Evolutionary conservation across 2,329 filamentous ascomycete genomes (phyloP).

Genomic region (Ceratocystis destructans): DNA sequence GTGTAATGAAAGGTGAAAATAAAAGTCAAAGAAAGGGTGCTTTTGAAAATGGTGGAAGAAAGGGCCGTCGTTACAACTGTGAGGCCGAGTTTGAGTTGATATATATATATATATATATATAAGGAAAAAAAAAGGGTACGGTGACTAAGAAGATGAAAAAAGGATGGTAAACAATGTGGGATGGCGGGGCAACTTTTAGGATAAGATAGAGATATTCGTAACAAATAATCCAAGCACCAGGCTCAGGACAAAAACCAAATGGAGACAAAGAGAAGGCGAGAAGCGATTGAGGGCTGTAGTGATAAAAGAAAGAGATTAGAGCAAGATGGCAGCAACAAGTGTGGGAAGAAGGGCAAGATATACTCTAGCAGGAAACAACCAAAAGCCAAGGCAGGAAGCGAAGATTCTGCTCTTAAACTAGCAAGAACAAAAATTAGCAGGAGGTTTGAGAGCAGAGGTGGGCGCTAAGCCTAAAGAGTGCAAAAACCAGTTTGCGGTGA

Average conservation of each 20-base stretch:
- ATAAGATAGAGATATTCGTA: constrained; percentile 9
- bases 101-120: neutral
- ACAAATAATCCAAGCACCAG: constrained; percentile 1
- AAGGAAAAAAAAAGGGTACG: neutral
- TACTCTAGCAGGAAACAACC: neutral
- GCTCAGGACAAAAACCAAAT: neutral
- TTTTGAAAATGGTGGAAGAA: neutral
- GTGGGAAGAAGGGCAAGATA: neutral
- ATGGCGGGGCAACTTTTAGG: constrained; percentile 16
- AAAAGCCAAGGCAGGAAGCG: neutral
- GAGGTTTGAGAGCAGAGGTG: neutral
- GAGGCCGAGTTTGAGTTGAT: neutral
- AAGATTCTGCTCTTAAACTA: neutral
- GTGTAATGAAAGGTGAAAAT: neutral
- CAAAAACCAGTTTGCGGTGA: neutral
- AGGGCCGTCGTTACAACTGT: neutral
- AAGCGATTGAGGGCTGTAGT: neutral
- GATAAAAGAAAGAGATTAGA: neutral
- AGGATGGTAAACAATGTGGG: constrained; percentile 15
- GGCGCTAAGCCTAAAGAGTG: constrained; percentile 1
- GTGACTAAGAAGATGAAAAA: constrained; percentile 16
- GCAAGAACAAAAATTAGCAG: neutral
- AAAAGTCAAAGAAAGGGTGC: constrained; percentile 4
- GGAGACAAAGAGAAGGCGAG: neutral
- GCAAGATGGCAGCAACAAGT: neutral